Evolutionary conservation across 768 basidiomycete genomes (phyloP).

Genomic region (Naematelia aurantialba): DNA sequence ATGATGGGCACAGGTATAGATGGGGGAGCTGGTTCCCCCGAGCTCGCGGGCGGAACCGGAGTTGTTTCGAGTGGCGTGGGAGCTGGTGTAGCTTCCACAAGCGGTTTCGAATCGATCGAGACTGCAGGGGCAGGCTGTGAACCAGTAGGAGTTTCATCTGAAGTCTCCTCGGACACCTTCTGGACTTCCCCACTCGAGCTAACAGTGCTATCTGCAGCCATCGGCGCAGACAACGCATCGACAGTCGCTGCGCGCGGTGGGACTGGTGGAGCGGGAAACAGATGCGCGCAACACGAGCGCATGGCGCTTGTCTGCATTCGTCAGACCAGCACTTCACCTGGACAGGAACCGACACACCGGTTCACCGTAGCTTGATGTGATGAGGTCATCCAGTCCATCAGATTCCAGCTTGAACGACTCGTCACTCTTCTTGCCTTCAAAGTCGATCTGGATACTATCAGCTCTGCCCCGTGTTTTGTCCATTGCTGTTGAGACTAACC

Average conservation of each 20-base stretch:
- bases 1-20: neutral
- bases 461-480: too few relatives aligned
- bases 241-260: slow-evolving; percentile 1
- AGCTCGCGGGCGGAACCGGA: neutral
- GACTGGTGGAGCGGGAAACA: slow-evolving; percentile 19
- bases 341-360: slow-evolving; percentile 50
- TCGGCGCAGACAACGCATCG: neutral
- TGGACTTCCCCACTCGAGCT: neutral
- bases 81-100: neutral
- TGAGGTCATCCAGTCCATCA: slow-evolving; percentile 34
- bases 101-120: neutral
- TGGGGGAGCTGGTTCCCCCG: neutral
- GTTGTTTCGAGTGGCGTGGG: slow-evolving; percentile 1
- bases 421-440: slow-evolving; percentile 64
- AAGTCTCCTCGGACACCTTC: neutral
- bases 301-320: slow-evolving; percentile 32
- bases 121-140: neutral
- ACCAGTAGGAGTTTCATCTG: neutral
- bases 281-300: slow-evolving; percentile 24
- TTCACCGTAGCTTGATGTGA: slow-evolving; percentile 53
- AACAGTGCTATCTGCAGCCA: neutral
- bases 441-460: too few relatives aligned
- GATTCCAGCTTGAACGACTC: slow-evolving; percentile 10
- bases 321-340: slow-evolving; percentile 7
- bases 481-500: slow-evolving; percentile 7